Evolutionary conservation across 176 grass and related monocot genomes (phyloP).

Genomic region (Musa schizocarpa): DNA sequence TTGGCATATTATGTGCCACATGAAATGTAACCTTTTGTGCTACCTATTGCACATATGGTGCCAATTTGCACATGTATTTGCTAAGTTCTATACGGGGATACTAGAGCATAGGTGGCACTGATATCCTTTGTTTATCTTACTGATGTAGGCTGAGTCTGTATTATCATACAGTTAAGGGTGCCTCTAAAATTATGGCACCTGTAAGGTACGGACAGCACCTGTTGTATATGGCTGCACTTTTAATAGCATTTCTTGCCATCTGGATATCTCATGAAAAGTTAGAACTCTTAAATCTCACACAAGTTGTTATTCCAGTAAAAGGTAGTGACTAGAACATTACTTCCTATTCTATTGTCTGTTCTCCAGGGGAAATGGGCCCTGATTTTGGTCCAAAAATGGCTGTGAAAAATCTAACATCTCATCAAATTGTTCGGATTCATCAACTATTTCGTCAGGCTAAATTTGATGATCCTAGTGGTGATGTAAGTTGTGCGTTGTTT

Average conservation of each 20-base stretch:
- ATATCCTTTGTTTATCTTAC: neutral
- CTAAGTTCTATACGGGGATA: no score
- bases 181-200: neutral
- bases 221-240: neutral
- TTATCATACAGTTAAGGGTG: neutral
- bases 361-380: slow-evolving; percentile 86
- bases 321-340: neutral
- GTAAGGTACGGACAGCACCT: neutral
- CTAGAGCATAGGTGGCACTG: neutral
- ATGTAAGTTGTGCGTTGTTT: slow-evolving; percentile 42
- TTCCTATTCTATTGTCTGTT: neutral
- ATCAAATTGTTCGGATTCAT: slow-evolving; percentile 90
- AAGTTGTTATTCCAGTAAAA: neutral
- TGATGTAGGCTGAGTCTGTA: neutral
- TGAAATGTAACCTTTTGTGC: neutral
- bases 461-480: slow-evolving; percentile 94
- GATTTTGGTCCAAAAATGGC: slow-evolving; percentile 74
- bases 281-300: neutral
- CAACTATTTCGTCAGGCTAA: slow-evolving; percentile 95
- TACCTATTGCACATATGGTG: neutral
- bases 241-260: neutral
- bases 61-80: no score
- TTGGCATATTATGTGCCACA: neutral
- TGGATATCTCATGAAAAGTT: neutral
- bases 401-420: slow-evolving; percentile 59